phyloP scores from a whole-genome alignment of 2,329 filamentous ascomycete species.

The Monosporascus sp. region DNA sequence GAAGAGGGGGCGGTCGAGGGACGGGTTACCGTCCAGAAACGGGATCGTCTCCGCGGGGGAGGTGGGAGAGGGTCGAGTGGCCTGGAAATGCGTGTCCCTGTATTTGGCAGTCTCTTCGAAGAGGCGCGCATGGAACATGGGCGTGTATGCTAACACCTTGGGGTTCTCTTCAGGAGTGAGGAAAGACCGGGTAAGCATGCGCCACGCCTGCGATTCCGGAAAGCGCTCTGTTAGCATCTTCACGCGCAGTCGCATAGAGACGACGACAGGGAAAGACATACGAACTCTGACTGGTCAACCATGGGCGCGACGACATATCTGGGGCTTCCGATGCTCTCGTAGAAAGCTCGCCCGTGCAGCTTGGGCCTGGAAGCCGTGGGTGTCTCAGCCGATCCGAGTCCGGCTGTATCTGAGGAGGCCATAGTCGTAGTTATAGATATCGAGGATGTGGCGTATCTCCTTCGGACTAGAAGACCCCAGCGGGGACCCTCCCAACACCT shows the following conservation, averaged over 20 bases:
- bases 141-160: constrained; percentile 79
- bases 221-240: background rate
- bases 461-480: background rate
- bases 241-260: background rate
- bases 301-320: constrained; percentile 91
- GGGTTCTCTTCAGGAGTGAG: constrained; percentile 60
- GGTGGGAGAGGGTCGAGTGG: constrained; percentile 35
- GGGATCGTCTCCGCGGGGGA: constrained; percentile 20
- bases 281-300: constrained; percentile 98
- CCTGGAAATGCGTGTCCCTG: constrained; percentile 75
- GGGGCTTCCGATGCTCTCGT: constrained; percentile 88
- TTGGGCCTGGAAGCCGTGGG: constrained; percentile 40
- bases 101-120: constrained; percentile 74
- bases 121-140: constrained; percentile 92
- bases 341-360: constrained; percentile 81
- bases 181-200: constrained; percentile 91
- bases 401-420: constrained; percentile 12
- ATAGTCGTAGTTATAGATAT: constrained; percentile 26
- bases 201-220: constrained; percentile 67
- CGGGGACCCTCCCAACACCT: constrained; percentile 10
- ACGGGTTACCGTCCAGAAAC: constrained; percentile 82
- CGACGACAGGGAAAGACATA: constrained; percentile 39
- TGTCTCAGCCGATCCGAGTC: constrained; percentile 6
- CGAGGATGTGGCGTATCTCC: constrained; percentile 10
- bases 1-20: constrained; percentile 80